phyloP scores from a whole-genome alignment of 2,329 filamentous ascomycete genomes.

The Penicillium concentricum region DNA sequence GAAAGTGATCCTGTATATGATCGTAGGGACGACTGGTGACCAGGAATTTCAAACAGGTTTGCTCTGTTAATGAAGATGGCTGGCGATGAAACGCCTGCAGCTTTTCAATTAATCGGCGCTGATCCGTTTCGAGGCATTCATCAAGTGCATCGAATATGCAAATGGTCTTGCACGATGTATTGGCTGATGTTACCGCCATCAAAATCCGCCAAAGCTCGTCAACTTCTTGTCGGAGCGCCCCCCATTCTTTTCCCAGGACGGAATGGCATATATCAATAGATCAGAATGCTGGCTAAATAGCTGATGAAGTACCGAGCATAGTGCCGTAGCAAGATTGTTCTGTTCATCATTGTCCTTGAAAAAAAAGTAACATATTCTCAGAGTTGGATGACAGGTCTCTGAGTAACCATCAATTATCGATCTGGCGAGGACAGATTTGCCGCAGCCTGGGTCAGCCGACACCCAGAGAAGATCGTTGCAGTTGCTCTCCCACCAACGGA shows the following conservation, averaged over 20 bases:
- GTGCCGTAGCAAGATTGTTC: constrained; percentile 26
- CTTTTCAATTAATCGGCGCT: constrained; percentile 8
- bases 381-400: too few species aligned
- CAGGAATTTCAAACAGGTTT: constrained; percentile 16
- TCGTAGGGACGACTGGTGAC: constrained; percentile 23
- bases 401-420: constrained; percentile 33
- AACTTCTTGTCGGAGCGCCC: constrained; percentile 14
- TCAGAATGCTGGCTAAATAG: constrained; percentile 29
- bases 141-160: constrained; percentile 11
- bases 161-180: constrained; percentile 3
- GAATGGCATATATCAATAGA: constrained; percentile 25
- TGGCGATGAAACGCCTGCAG: constrained; percentile 2
- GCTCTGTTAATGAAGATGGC: background rate
- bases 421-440: constrained; percentile 42
- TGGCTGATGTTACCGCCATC: constrained; percentile 1
- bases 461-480: constrained; percentile 37
- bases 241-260: constrained; percentile 19
- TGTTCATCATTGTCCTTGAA: constrained; percentile 22
- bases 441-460: constrained; percentile 43
- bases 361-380: too few species aligned
- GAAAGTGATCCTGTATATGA: constrained; percentile 9
- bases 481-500: constrained; percentile 24
- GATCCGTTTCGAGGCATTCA: constrained; percentile 10
- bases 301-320: constrained; percentile 41
- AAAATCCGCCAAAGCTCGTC: constrained; percentile 18